phyloP scores from a whole-genome alignment of 1,284 basidiomycete species.

The Mycena citricolor region DNA sequence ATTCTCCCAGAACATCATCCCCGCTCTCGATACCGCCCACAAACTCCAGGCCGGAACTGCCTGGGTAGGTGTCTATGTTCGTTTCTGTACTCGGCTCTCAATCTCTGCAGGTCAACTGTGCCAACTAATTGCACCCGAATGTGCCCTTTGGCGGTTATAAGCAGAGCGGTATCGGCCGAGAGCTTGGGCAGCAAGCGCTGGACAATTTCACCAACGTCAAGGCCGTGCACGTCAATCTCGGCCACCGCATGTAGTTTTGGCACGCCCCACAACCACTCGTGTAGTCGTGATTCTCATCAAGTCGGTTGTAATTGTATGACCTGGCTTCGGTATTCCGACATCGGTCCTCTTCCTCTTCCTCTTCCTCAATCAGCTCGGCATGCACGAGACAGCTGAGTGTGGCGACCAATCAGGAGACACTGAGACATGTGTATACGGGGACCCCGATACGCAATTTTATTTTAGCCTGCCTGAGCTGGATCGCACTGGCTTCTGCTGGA shows the following conservation, averaged over 20 bases:
- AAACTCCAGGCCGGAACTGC: constrained; percentile 73
- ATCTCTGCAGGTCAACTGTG: constrained; percentile 57
- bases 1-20: constrained; percentile 70
- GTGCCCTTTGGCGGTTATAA: constrained; percentile 83
- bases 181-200: constrained; percentile 75
- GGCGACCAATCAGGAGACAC: no score
- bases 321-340: no score
- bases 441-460: no score
- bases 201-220: constrained; percentile 75
- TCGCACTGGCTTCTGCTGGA: no score
- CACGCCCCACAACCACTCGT: no score
- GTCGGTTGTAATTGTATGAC: background rate
- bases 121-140: constrained; percentile 54
- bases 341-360: no score
- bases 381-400: no score
- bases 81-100: background rate
- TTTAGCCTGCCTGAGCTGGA: no score
- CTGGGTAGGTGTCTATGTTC: constrained; percentile 39
- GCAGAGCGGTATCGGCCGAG: constrained; percentile 73
- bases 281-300: constrained; percentile 3
- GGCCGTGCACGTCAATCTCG: constrained; percentile 71
- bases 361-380: no score
- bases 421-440: no score
- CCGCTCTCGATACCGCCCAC: constrained; percentile 68
- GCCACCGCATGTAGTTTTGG: constrained; percentile 30